phyloP scores from a whole-genome alignment of 1,284 basidiomycete genomes.

The Rhodofomes roseus region DNA sequence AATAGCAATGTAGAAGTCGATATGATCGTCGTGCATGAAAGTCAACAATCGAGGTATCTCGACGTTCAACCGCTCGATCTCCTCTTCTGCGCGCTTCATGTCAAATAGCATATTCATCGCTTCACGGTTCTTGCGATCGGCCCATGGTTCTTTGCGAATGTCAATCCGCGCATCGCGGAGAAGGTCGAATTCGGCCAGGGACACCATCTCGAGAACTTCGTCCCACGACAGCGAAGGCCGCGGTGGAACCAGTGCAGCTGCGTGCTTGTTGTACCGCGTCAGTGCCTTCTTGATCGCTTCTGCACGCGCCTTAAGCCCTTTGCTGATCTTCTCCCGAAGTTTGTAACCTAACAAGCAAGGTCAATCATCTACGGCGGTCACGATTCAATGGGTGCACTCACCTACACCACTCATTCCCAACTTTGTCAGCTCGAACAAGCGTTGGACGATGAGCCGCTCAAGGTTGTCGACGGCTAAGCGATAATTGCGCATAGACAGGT shows the following conservation, averaged over 20 bases:
- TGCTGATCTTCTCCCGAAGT: slow-evolving; percentile 9
- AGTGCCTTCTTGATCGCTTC: slow-evolving; percentile 8
- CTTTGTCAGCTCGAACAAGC: slow-evolving; percentile 23
- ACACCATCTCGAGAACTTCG: slow-evolving; percentile 4
- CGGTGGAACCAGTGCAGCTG: neutral
- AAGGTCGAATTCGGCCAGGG: slow-evolving; percentile 10
- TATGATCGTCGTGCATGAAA: slow-evolving; percentile 1
- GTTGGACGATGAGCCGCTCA: slow-evolving; percentile 21
- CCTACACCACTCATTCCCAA: slow-evolving; percentile 18
- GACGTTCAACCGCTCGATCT: slow-evolving; percentile 9
- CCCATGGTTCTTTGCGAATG: slow-evolving; percentile 7
- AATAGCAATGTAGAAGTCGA: no score
- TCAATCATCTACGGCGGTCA: no score
- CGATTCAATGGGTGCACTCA: neutral
- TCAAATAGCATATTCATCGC: slow-evolving; percentile 9
- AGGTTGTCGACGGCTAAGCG: slow-evolving; percentile 17
- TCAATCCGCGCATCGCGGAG: slow-evolving; percentile 5
- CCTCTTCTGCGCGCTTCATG: no score
- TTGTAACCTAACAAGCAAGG: slow-evolving; percentile 6
- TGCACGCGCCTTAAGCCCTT: slow-evolving; percentile 4
- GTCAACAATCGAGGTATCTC: slow-evolving; percentile 5
- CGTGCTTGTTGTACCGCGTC: slow-evolving; percentile 5
- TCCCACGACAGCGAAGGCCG: neutral
- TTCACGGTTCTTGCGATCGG: neutral
- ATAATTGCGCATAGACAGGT: slow-evolving; percentile 11